Evolutionary conservation across 768 basidiomycete species (phyloP), one percentile per base, ranked within the genome.

Genomic region (Cubamyces lactineus): DNA sequence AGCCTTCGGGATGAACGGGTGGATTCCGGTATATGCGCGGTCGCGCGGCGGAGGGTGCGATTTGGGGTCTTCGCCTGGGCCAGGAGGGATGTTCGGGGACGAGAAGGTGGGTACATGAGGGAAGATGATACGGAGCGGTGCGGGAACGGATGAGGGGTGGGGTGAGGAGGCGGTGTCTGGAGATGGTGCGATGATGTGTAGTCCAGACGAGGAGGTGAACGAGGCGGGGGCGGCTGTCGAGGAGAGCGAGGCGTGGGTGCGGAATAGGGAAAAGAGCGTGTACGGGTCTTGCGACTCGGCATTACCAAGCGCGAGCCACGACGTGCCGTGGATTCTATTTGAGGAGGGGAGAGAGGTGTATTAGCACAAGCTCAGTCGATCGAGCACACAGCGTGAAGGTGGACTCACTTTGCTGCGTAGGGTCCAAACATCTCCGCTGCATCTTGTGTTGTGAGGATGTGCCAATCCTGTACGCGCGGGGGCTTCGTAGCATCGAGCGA

Each of bases 221-320:
- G 70, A 64, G 21, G 63, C 42, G 15, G 67, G 61, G 5, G 66
- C 56, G 23, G 66, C 50, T 26, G 67, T 12, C 4, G 61, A 62
- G 11, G 47, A 57, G 53, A 69, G 61, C n/a, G 69, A 61, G 59
- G 85, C 85, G 73, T 94, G 89, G 0, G 84, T 85, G 46, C 89
- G 82, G 87, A 88, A 91, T 38, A 96, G 78, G 6, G 92, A 84
- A 34, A 93, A 82, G 57, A 94, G 75, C 3, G 91, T 87, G 61
- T 87, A 84, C 62, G 89, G 86, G 71, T 88, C 88, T 81, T 73
- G 57, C 19, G 63, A 53, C 53, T 66, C 64, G 50, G 71, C 64
- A 19, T 40, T 62, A 60, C 88, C 86, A 5, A 80, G 80, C 50
- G 84, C 79, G 69, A 91, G 79, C 84, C 71, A 72, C 15, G 67